Conservation (phyloP, 2,329 filamentous ascomycete genomes). For the Dothidotthia symphoricarpi region DNA sequence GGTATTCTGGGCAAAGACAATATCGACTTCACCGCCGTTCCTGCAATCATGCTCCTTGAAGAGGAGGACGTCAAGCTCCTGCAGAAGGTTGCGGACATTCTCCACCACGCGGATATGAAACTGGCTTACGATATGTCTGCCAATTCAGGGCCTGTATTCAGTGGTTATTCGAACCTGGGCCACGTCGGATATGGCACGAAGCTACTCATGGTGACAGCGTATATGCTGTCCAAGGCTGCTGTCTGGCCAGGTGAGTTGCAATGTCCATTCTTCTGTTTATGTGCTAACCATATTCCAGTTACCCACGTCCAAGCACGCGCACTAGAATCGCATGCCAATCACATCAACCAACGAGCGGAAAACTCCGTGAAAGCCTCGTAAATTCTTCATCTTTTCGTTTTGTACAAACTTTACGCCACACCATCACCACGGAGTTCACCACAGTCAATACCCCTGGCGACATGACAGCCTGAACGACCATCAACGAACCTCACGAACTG, state of each 20-base stretch:
- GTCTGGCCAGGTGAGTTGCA: slow-evolving; percentile 80
- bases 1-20: slow-evolving; percentile 82
- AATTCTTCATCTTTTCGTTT: slow-evolving; percentile 16
- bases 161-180: slow-evolving; percentile 57
- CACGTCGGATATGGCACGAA: slow-evolving; percentile 76
- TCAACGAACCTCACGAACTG: no score
- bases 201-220: slow-evolving; percentile 78
- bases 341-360: slow-evolving; percentile 62
- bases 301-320: slow-evolving; percentile 68
- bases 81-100: slow-evolving; percentile 75
- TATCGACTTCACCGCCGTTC: slow-evolving; percentile 75
- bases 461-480: no score
- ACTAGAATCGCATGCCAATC: slow-evolving; percentile 62
- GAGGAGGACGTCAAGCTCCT: slow-evolving; percentile 87
- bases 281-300: slow-evolving; percentile 47
- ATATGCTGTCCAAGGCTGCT: slow-evolving; percentile 82
- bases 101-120: slow-evolving; percentile 75
- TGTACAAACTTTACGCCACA: slow-evolving; percentile 18
- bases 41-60: slow-evolving; percentile 85
- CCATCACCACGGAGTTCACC: not conserved
- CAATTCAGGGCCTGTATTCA: slow-evolving; percentile 51
- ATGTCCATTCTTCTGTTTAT: not conserved
- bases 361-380: slow-evolving; percentile 41
- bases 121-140: slow-evolving; percentile 58
- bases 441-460: no score